A percentile compares a stretch with the other conserved stretches of the same genome.
Conservation (phyloP, 306 rosid genomes). For the Cicer pinnatifidum region DNA sequence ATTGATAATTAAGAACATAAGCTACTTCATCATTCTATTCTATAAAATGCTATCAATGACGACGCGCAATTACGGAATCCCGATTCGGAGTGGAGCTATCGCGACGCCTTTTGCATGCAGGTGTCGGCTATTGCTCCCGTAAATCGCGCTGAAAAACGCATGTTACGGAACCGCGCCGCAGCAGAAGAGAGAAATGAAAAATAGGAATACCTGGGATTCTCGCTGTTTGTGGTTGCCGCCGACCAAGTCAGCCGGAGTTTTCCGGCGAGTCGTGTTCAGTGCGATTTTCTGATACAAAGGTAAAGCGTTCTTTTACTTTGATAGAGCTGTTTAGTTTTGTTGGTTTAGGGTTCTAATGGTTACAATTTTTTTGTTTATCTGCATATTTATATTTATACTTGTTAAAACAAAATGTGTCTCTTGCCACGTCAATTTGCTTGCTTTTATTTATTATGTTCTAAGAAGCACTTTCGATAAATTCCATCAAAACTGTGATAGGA, state of each 20-base stretch:
- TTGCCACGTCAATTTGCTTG: too few relatives aligned
- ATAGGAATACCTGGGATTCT: not conserved
- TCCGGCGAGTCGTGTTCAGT: not conserved
- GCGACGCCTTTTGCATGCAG: not conserved
- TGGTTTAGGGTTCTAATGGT: too few relatives aligned
- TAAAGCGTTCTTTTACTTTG: too few relatives aligned
- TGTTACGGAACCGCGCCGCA: too few relatives aligned
- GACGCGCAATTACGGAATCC: not conserved
- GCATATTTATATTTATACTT: too few relatives aligned
- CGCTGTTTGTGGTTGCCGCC: not conserved
- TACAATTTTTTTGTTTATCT: too few relatives aligned
- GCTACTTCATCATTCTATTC: not conserved
- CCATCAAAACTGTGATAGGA: too few relatives aligned
- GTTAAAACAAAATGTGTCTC: too few relatives aligned
- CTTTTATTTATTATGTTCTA: too few relatives aligned
- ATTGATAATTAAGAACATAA: conserved; percentile 24
- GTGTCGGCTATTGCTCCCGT: not conserved
- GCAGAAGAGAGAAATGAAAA: not conserved
- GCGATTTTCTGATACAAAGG: not conserved
- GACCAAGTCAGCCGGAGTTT: not conserved
- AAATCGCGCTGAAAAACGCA: not conserved
- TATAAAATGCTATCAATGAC: too few relatives aligned
- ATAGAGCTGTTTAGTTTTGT: too few relatives aligned
- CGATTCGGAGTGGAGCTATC: not conserved
- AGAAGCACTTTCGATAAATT: too few relatives aligned